phyloP scores from a whole-genome alignment of 2,329 filamentous ascomycete genomes.

The Thielaviopsis ethacetica region DNA sequence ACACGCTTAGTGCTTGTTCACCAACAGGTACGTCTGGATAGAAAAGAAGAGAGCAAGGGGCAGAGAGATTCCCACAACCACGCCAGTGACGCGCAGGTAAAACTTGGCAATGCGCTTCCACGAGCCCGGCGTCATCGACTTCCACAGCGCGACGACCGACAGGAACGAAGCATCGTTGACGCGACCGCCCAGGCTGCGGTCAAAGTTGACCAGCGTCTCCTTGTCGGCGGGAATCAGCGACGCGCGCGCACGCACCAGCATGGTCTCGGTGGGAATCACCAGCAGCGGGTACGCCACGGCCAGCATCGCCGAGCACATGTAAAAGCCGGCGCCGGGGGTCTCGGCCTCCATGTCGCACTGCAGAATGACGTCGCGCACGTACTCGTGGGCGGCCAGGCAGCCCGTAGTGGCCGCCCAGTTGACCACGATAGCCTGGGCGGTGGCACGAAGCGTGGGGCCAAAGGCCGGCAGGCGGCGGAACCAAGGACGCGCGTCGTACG shows the following conservation, averaged over 20 bases:
- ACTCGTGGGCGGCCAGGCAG: slow-evolving; percentile 29
- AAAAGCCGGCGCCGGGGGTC: too few species aligned
- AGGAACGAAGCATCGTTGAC: slow-evolving; percentile 53
- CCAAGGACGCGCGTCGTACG: slow-evolving; percentile 45
- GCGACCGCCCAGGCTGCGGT: slow-evolving; percentile 67
- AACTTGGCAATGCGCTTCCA: slow-evolving; percentile 53
- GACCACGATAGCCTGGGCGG: slow-evolving; percentile 49
- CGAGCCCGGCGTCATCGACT: slow-evolving; percentile 55
- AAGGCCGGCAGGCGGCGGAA: slow-evolving; percentile 53
- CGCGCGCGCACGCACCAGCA: slow-evolving; percentile 70
- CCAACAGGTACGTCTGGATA: slow-evolving; percentile 1
- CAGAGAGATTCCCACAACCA: slow-evolving; percentile 2
- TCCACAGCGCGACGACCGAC: slow-evolving; percentile 48
- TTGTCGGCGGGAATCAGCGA: slow-evolving; percentile 69
- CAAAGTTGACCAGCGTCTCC: slow-evolving; percentile 77
- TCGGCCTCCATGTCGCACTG: slow-evolving; percentile 22
- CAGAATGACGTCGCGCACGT: slow-evolving; percentile 20
- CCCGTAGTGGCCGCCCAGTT: slow-evolving; percentile 42
- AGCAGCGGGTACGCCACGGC: slow-evolving; percentile 30
- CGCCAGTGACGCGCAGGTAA: slow-evolving; percentile 48
- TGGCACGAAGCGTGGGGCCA: slow-evolving; percentile 47
- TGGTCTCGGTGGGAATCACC: slow-evolving; percentile 58
- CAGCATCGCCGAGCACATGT: slow-evolving; percentile 18
- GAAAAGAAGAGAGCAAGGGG: slow-evolving; percentile 26
- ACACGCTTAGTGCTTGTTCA: not conserved